phyloP scores from a whole-genome alignment of 2,329 filamentous ascomycete genomes.

The Venturia aucupariae region DNA sequence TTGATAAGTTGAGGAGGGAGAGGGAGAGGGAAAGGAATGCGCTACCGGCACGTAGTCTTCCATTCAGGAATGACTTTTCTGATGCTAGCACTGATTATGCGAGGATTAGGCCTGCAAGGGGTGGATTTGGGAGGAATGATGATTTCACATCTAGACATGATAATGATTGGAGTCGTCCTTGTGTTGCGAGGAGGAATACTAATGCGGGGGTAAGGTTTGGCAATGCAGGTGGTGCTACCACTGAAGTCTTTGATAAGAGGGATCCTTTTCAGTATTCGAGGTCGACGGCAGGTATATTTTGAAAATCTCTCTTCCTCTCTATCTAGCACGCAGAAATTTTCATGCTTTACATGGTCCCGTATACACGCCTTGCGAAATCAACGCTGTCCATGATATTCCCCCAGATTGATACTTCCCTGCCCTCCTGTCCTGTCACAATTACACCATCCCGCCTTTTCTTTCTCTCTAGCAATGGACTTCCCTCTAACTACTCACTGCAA shows the following conservation, averaged over 20 bases:
- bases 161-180: not conserved
- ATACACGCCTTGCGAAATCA: too few species aligned
- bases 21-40: not conserved
- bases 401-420: too few species aligned
- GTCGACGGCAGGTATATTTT: not conserved
- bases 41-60: not conserved
- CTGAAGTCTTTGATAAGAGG: not conserved
- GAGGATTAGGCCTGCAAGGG: not conserved
- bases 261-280: not conserved
- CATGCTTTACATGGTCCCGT: too few species aligned
- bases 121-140: not conserved
- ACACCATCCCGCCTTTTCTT: too few species aligned
- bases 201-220: not conserved
- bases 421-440: too few species aligned
- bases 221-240: not conserved
- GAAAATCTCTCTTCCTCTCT: too few species aligned
- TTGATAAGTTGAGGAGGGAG: not conserved
- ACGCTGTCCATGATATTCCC: too few species aligned
- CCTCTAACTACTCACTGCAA: too few species aligned
- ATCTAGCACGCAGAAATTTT: too few species aligned
- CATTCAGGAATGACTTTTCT: too few species aligned
- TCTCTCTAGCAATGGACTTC: too few species aligned
- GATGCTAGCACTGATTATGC: not conserved
- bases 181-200: not conserved
- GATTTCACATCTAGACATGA: not conserved